phyloP scores from a whole-genome alignment of 2,329 filamentous ascomycete species.

The Penicillium sp. region DNA sequence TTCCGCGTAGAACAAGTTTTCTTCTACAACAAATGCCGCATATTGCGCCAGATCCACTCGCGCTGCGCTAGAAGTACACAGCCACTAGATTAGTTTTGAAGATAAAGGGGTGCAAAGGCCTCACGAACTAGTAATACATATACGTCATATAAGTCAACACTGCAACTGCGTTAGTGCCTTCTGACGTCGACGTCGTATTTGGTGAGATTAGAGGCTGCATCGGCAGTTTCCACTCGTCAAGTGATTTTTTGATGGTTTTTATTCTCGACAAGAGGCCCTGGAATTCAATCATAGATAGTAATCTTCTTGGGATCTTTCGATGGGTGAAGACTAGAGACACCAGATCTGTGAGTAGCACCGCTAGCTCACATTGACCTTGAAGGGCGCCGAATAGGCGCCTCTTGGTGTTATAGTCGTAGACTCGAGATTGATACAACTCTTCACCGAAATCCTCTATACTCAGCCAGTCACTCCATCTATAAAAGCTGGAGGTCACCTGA shows the following conservation, averaged over 20 bases:
- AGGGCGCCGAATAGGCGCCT: constrained; percentile 40
- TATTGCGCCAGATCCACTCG: constrained; percentile 42
- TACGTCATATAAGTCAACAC: constrained; percentile 44
- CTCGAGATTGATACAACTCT: constrained; percentile 40
- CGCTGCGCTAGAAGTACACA: constrained; percentile 30
- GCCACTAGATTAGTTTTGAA: neutral
- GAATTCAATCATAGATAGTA: constrained; percentile 11
- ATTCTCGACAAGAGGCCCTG: constrained; percentile 7
- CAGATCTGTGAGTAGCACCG: constrained; percentile 42
- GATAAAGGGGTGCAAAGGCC: neutral
- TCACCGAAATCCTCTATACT: constrained; percentile 40
- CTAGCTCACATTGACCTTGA: constrained; percentile 41
- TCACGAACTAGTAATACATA: constrained; percentile 46
- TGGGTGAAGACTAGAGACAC: constrained; percentile 39
- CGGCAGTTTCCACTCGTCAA: constrained; percentile 16
- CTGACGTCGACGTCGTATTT: neutral
- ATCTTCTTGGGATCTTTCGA: constrained; percentile 12
- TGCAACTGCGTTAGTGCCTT: constrained; percentile 37
- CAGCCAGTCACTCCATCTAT: constrained; percentile 35
- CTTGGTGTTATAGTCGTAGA: constrained; percentile 43
- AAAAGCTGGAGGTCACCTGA: constrained; percentile 45
- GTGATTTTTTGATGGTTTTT: constrained; percentile 10
- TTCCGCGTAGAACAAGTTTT: constrained; percentile 28
- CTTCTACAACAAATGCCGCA: constrained; percentile 39
- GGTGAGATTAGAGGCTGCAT: neutral